These are phyloP conservation scores for Dicorynia guianensis DNA, from an alignment of 306 rosid genomes.

Conservation along the genomic window DNA sequence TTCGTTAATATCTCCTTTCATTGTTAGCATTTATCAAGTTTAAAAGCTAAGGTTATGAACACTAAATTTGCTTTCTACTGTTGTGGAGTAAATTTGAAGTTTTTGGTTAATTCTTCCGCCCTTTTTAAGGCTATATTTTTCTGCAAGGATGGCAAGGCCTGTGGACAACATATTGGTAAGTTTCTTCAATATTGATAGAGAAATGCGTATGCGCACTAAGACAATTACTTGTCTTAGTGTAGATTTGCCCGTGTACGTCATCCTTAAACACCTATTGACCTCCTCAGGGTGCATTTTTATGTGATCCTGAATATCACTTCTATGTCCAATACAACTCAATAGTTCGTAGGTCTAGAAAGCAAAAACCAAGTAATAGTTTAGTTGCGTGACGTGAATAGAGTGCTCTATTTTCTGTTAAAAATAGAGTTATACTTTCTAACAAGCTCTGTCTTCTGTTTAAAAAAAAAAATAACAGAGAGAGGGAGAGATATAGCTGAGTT, in stretches of 20 bases:
- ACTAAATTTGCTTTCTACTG: constrained; percentile 27
- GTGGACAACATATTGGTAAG: constrained; percentile 82
- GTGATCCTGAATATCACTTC: constrained; percentile 3
- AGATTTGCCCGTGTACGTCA: too few species aligned
- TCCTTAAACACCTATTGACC: not conserved
- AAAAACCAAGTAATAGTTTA: not conserved
- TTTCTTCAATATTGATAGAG: too few species aligned
- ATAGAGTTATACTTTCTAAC: too few species aligned
- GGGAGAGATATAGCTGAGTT: too few species aligned
- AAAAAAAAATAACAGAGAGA: too few species aligned
- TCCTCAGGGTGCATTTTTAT: constrained; percentile 1
- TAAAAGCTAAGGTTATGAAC: constrained; percentile 29
- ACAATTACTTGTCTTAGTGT: constrained; percentile 20
- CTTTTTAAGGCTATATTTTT: constrained; percentile 67
- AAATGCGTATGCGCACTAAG: not conserved
- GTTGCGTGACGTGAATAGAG: not conserved
- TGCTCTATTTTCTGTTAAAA: not conserved
- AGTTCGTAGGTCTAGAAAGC: not conserved
- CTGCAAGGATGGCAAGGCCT: constrained; percentile 61
- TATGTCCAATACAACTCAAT: constrained; percentile 2
- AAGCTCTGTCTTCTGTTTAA: too few species aligned
- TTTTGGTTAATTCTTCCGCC: constrained; percentile 36
- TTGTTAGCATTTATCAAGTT: constrained; percentile 18
- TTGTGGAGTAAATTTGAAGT: constrained; percentile 35
- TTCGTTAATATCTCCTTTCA: constrained; percentile 28